Conservation (phyloP, 1,139 yeast species). For the Arxiozyma telluris region DNA sequence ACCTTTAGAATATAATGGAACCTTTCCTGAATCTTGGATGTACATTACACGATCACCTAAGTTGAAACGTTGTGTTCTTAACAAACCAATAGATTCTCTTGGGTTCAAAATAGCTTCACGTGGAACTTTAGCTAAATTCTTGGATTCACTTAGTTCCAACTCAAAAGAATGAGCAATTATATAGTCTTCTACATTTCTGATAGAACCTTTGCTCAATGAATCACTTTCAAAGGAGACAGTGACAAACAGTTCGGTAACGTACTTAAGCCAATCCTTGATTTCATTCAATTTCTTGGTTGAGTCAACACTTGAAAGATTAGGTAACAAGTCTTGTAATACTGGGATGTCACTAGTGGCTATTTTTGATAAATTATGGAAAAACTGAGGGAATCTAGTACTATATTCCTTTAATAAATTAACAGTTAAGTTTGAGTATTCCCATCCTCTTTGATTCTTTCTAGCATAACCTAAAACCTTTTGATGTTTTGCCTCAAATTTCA, state of each 20-base stretch:
- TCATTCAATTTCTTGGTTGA: conserved; percentile 38
- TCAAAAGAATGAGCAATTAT: conserved; percentile 42
- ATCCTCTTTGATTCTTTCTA: conserved; percentile 53
- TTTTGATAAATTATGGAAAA: conserved; percentile 36
- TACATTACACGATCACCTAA: conserved; percentile 88
- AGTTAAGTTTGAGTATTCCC: conserved; percentile 83
- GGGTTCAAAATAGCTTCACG: conserved; percentile 77
- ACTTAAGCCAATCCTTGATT: conserved; percentile 51
- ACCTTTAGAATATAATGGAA: conserved; percentile 81
- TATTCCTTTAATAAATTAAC: conserved; percentile 57
- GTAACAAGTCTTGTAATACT: conserved; percentile 35
- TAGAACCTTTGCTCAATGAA: conserved; percentile 59
- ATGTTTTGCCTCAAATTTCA: conserved; percentile 73
- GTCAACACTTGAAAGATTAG: conserved; percentile 31
- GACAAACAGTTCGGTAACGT: conserved; percentile 45
- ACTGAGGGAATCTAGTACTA: conserved; percentile 48
- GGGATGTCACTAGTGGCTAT: conserved; percentile 35
- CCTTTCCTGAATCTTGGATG: conserved; percentile 82
- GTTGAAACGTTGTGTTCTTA: conserved; percentile 67
- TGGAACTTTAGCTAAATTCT: conserved; percentile 75
- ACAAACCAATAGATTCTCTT: conserved; percentile 56
- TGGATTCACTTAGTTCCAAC: conserved; percentile 38
- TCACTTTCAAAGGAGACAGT: conserved; percentile 73
- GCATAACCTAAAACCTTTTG: conserved; percentile 86
- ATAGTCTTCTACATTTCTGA: conserved; percentile 57